Conservation (phyloP, 2,329 filamentous ascomycete species). For the Cladophialophora yegresii region DNA sequence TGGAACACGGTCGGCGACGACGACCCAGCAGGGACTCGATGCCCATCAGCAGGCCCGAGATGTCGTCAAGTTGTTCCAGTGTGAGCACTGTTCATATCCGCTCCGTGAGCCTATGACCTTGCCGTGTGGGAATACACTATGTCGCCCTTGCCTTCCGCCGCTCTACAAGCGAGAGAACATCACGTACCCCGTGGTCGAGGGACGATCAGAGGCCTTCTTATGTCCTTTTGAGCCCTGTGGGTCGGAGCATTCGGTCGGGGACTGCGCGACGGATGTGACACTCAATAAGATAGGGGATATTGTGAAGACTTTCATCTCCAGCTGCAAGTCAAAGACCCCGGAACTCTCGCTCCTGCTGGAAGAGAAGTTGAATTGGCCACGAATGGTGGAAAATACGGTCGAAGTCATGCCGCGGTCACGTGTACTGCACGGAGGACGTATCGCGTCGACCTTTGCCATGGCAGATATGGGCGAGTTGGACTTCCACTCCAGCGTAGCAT, state of each 20-base stretch:
- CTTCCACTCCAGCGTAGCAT: constrained; percentile 59
- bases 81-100: constrained; percentile 69
- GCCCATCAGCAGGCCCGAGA: constrained; percentile 60
- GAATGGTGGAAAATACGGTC: constrained; percentile 38
- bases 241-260: constrained; percentile 71
- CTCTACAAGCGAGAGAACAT: constrained; percentile 67
- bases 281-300: constrained; percentile 69
- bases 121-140: constrained; percentile 79
- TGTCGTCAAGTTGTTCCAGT: constrained; percentile 75
- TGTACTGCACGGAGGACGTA: constrained; percentile 58
- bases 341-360: constrained; percentile 46
- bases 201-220: constrained; percentile 68
- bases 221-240: constrained; percentile 70
- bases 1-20: constrained; percentile 26
- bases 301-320: constrained; percentile 57
- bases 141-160: constrained; percentile 71
- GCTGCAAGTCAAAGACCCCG: constrained; percentile 41
- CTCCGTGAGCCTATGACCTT: constrained; percentile 70
- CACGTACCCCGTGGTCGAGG: constrained; percentile 71
- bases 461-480: constrained; percentile 63
- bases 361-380: constrained; percentile 45
- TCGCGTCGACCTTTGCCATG: constrained; percentile 68
- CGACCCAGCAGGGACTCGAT: constrained; percentile 46
- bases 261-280: constrained; percentile 76
- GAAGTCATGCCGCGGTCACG: constrained; percentile 36